Base-by-base conservation (phyloP, 768 basidiomycete genomes). In the Leccinellum luteum region DNA sequence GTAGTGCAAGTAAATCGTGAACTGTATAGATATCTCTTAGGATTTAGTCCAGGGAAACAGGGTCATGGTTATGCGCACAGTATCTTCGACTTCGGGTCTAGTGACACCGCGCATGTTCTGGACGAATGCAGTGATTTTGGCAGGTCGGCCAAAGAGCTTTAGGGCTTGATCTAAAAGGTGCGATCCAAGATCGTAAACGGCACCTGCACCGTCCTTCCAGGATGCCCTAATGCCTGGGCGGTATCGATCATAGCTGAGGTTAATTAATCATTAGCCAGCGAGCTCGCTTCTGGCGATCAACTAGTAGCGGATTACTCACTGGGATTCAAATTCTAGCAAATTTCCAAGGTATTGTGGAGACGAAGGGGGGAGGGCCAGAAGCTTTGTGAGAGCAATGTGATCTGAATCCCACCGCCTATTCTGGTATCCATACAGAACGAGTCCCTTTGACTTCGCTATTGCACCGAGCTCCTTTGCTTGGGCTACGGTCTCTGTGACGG, bases 121-220 rank as follows among this genome's bases (percentile, higher is more conserved):
- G 25, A 86, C 75, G 65, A 89, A 83, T 1, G 85, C 89, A 4
- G 87, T 87, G 27, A 94, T 71, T 56, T 72, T 82, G 31, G 78
- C 67, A 0, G 93, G 92, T 50, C 83, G 76, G 35, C 92, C 93
- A 66, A 94, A 94, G 43, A 94, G 79, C 10, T 76, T 76, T 30
- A 93, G 74, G 6, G 83, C 78, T 71, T 93, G 90, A 73, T 93
- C 90, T 61, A 93, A 83, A 27, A 92, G 78, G 69, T 94, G 91
- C 8, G 87, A 74, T 5, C 89, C 92, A 21, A 94, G 79, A 69
- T 94, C 91, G 69, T 85, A 94, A 3, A 85, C 82, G 27, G 82
- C 76, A 4, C 90, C 89, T 1, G 83, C 76, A 30, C 80, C 70
- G 58, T 93, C 91, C 71, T 93, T 94, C 93, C 92, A 96, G 0